Conservation (phyloP, 23 red algal genomes). For the Agarophyton chilense region DNA sequence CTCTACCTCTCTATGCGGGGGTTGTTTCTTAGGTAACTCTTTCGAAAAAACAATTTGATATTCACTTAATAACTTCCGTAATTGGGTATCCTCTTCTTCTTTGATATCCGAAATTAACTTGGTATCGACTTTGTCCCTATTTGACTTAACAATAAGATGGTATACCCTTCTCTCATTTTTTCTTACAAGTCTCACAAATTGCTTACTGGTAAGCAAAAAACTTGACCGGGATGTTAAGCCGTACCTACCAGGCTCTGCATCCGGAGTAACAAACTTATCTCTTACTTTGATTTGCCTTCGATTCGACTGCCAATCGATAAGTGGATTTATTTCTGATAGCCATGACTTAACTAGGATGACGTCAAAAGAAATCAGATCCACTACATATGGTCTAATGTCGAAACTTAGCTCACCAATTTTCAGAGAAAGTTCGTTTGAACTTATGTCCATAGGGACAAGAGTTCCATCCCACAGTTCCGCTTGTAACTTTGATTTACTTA, state of each 20-base stretch:
- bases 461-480: slow-evolving; percentile 35
- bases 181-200: background rate
- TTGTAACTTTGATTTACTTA: background rate
- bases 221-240: background rate
- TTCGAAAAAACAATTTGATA: slow-evolving; percentile 23
- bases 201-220: no score
- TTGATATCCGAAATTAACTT: background rate
- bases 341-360: slow-evolving; percentile 28
- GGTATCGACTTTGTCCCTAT: background rate
- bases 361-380: slow-evolving; percentile 17
- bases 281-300: background rate
- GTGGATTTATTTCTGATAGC: slow-evolving; percentile 28
- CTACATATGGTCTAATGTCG: slow-evolving; percentile 4
- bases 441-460: background rate
- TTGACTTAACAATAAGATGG: slow-evolving; percentile 10
- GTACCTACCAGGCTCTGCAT: slow-evolving; percentile 7
- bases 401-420: background rate
- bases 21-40: background rate
- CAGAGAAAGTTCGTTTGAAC: background rate
- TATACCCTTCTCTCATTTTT: slow-evolving; percentile 1
- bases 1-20: slow-evolving; percentile 23
- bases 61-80: background rate
- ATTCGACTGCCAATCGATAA: slow-evolving; percentile 29
- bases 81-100: no score
- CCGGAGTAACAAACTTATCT: slow-evolving; percentile 9